Base-by-base conservation (phyloP, 345 rosid species). In the Bruguiera gymnorhiza region DNA sequence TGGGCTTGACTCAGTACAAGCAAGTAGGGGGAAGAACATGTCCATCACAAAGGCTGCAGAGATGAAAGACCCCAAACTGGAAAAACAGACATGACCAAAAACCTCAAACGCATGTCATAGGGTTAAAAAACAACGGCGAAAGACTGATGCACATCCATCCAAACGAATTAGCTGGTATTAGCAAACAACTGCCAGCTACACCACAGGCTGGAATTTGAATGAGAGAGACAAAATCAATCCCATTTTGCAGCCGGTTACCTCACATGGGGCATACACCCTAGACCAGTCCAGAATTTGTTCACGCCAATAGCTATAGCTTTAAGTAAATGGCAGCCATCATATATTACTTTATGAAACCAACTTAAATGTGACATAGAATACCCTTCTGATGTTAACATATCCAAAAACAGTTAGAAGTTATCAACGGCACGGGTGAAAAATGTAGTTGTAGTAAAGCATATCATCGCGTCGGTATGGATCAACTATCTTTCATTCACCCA, bases 171-270 rank as follows among this genome's bases (percentile, higher is more conserved):
- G 56, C 65, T 53, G 68, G 65, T 67, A 64, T 46, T 32, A 54
- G 71, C 53, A 59, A 43, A 65, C 63, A 67, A 63, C 63, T 76
- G 72, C 71, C 80, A 75, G 70, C 78, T 60, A 67, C 8, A 57
- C 36, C 68, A 75, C 62, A 32, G 43, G 75, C 3, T 67, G 74
- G 67, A 29, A 37, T 48, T 70, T 65, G 26, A 62, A 76, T 7
- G 65, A 66, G 57, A 62, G 39, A 9, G 26, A 64, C 68, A 70
- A 60, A 78, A 51, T 51, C 5, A 8, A 16, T 61, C 54, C 58
- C 24, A 58, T 34, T 68, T 43, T 19, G 15, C 24, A 63, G 50
- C 54, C 18, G 0, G 54, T 71, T 63, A 55, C 53, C 50, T 26
- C 36, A 16, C 23, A 46, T 19, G 27, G 37, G 20, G 65, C 55